Evolutionary conservation across 495 filamentous ascomycete genomes (phyloP).

Genomic region (Pseudevernia furfuracea): DNA sequence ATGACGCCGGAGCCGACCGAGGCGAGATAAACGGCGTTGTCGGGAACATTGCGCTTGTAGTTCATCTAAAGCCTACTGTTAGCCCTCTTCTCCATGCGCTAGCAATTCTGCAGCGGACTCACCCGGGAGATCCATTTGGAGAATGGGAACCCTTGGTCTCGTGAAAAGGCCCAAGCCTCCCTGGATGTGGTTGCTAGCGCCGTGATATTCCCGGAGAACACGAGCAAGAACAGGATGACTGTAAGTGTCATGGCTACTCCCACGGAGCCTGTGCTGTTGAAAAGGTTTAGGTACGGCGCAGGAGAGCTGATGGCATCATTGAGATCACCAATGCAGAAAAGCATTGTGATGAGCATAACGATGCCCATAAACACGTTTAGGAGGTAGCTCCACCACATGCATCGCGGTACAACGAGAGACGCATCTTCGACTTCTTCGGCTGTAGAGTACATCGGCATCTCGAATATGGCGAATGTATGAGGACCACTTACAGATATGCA

Average conservation of each 20-base stretch:
- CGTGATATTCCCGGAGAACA: conserved; percentile 34
- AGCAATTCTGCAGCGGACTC: not conserved
- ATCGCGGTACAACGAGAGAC: conserved; percentile 34
- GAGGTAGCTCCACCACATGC: conserved; percentile 38
- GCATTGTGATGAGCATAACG: conserved; percentile 35
- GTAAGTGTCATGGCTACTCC: conserved; percentile 35
- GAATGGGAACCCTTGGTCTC: conserved; percentile 44
- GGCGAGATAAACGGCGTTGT: conserved; percentile 33
- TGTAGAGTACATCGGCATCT: conserved; percentile 6
- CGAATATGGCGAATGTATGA: not conserved
- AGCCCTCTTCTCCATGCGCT: not conserved
- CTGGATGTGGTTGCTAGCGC: conserved; percentile 38
- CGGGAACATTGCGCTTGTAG: conserved; percentile 28
- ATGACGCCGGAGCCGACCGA: conserved; percentile 31
- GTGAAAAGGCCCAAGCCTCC: conserved; percentile 41
- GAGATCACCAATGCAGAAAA: conserved; percentile 40
- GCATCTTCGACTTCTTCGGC: conserved; percentile 43
- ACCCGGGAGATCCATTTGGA: conserved; percentile 30
- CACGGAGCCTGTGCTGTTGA: conserved; percentile 39
- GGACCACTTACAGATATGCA: conserved; percentile 24
- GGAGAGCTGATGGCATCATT: conserved; percentile 28
- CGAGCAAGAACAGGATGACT: conserved; percentile 35
- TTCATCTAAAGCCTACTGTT: conserved; percentile 23
- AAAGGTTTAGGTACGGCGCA: conserved; percentile 44
- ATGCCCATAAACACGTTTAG: conserved; percentile 42